Conservation (phyloP, 441 rosid species). For the Croton laevigatus region DNA sequence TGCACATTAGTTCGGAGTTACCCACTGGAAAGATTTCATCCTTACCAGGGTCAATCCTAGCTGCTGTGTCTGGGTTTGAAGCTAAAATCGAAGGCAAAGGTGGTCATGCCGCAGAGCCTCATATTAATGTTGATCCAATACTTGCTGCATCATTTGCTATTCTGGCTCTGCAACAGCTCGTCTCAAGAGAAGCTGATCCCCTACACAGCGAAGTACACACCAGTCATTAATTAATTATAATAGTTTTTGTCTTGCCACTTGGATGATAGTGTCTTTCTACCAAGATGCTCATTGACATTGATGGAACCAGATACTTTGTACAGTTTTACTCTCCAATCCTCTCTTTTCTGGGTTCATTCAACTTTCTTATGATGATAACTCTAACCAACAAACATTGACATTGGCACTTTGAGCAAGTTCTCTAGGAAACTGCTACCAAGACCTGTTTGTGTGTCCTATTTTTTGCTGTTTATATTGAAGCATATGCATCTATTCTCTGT, state of each 20-base stretch:
- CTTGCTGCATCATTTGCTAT: conserved; percentile 62
- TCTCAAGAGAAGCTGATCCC: conserved; percentile 80
- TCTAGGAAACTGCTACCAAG: background rate
- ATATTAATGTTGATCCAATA: conserved; percentile 50
- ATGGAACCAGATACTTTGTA: background rate
- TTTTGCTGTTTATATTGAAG: background rate
- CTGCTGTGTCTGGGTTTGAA: conserved; percentile 50
- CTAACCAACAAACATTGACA: background rate
- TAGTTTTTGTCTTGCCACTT: conserved; percentile 10
- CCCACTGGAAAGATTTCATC: conserved; percentile 57
- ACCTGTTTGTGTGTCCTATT: background rate
- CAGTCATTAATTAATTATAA: background rate
- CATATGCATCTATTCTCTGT: conserved; percentile 4
- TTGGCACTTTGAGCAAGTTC: background rate
- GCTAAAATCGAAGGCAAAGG: conserved; percentile 56
- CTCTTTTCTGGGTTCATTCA: background rate
- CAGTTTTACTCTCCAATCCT: background rate
- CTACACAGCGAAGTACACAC: conserved; percentile 49
- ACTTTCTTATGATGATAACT: background rate
- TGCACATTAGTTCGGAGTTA: conserved; percentile 40
- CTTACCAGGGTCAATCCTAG: conserved; percentile 55
- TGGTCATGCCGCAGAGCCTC: conserved; percentile 61
- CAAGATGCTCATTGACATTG: background rate
- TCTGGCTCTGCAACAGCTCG: conserved; percentile 69
- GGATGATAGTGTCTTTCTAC: background rate